Percentiles rank a stretch among this genome's conserved stretches.
phyloP scores from a whole-genome alignment of 345 rosid genomes.

The Lepidium didymum region DNA sequence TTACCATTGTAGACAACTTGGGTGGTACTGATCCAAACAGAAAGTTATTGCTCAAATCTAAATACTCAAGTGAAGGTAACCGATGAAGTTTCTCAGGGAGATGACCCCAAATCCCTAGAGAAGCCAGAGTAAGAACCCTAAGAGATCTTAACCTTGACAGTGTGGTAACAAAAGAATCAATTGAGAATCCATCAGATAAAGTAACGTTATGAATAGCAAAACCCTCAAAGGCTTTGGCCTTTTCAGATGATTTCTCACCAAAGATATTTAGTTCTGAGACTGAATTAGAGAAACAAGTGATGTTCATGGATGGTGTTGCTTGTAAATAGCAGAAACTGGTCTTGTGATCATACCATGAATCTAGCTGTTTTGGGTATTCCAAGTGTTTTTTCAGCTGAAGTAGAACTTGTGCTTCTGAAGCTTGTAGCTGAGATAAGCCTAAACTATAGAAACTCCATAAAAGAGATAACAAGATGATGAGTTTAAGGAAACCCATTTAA shows the following conservation, averaged over 20 bases:
- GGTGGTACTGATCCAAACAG: constrained; percentile 65
- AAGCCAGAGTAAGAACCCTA: constrained; percentile 50
- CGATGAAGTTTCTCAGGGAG: constrained; percentile 68
- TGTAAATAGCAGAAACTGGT: constrained; percentile 48
- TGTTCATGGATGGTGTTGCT: constrained; percentile 40
- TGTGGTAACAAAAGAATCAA: constrained; percentile 64
- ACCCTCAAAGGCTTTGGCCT: constrained; percentile 33
- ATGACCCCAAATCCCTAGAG: constrained; percentile 75
- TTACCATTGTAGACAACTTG: constrained; percentile 52
- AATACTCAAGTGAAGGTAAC: constrained; percentile 47
- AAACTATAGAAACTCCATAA: constrained; percentile 41
- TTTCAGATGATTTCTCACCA: constrained; percentile 44
- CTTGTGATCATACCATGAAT: constrained; percentile 49
- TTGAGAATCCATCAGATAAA: constrained; percentile 50
- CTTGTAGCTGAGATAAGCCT: constrained; percentile 55
- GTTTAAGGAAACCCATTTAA: constrained; percentile 36
- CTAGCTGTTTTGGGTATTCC: constrained; percentile 60
- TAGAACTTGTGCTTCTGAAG: constrained; percentile 69
- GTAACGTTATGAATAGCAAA: constrained; percentile 39
- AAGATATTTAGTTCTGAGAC: constrained; percentile 45
- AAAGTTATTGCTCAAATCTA: constrained; percentile 64
- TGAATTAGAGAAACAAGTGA: constrained; percentile 52
- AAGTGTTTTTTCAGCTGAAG: constrained; percentile 68
- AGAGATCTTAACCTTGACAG: constrained; percentile 49
- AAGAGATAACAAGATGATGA: constrained; percentile 33